A percentile compares a stretch with the other conserved stretches of the same genome.
These are phyloP conservation scores for Acanthamoeba castellanii DNA, from an alignment of 208 protist species.

Conservation along the genomic window DNA sequence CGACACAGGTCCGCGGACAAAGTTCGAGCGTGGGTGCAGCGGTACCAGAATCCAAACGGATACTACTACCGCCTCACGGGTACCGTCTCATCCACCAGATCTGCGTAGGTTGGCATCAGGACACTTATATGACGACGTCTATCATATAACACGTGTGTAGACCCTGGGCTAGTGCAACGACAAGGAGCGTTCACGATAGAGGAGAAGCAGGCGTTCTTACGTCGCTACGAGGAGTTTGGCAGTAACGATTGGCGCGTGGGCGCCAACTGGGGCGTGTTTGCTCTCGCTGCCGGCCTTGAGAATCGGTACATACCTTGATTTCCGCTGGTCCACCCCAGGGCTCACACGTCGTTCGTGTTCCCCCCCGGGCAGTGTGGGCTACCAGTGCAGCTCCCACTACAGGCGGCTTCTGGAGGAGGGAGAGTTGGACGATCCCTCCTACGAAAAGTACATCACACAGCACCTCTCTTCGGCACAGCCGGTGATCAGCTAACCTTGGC, in stretches of 20 bases:
- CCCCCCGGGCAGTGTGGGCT: too few relatives aligned
- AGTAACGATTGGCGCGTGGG: conserved; percentile 23
- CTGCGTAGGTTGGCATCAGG: neutral
- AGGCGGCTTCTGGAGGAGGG: neutral
- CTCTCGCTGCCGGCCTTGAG: neutral
- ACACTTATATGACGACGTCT: neutral
- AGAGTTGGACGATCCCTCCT: conserved; percentile 4
- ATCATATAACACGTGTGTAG: neutral
- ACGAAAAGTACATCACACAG: neutral
- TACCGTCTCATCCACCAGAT: neutral
- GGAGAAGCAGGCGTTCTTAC: neutral
- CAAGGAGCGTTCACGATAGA: neutral
- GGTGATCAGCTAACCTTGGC: neutral
- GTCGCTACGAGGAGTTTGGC: neutral
- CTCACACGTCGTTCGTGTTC: neutral
- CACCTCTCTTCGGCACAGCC: neutral
- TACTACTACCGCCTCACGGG: conserved; percentile 26
- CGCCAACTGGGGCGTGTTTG: conserved; percentile 20
- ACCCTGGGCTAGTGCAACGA: conserved; percentile 2
- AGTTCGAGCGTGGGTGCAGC: conserved; percentile 5
- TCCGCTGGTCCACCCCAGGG: neutral
- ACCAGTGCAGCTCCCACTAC: conserved; percentile 27
- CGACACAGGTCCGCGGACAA: neutral
- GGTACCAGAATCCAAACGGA: conserved; percentile 22
- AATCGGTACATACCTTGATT: neutral